Evolutionary conservation across 108 stramenopile genomes (phyloP).

Genomic region (Cyclotella atomus): DNA sequence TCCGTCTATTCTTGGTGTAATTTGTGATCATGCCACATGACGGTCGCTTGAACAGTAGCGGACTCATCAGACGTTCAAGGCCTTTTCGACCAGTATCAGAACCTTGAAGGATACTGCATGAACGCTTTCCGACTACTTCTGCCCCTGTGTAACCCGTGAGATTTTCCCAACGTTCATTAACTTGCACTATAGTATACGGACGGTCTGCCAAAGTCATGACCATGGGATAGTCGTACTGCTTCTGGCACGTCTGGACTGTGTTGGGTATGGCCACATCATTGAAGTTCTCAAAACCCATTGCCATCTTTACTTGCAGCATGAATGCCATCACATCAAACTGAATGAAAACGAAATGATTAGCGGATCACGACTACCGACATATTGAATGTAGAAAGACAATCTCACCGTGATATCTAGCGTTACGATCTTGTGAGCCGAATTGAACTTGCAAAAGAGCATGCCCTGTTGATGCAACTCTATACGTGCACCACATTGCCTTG

Average conservation of each 20-base stretch:
- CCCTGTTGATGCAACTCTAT: slow-evolving; percentile 88
- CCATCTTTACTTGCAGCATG: slow-evolving; percentile 97
- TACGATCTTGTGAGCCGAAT: slow-evolving; percentile 85
- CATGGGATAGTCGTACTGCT: slow-evolving; percentile 81
- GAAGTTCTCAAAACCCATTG: slow-evolving; percentile 82
- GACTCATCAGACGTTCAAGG: slow-evolving; percentile 67
- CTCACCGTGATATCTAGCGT: slow-evolving; percentile 82
- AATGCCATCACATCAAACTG: slow-evolving; percentile 97
- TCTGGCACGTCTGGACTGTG: slow-evolving; percentile 85
- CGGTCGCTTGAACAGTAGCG: slow-evolving; percentile 79
- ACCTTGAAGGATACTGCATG: slow-evolving; percentile 75
- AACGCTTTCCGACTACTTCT: slow-evolving; percentile 83
- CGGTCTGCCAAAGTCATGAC: slow-evolving; percentile 85
- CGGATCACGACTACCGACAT: neutral
- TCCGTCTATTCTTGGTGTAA: slow-evolving; percentile 70
- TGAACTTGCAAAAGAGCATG: slow-evolving; percentile 95
- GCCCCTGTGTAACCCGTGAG: slow-evolving; percentile 86
- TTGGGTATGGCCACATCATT: slow-evolving; percentile 81
- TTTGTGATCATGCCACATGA: slow-evolving; percentile 72
- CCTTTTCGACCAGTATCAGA: slow-evolving; percentile 55
- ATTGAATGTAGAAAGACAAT: neutral
- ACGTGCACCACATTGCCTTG: slow-evolving; percentile 78
- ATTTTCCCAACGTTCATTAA: slow-evolving; percentile 89
- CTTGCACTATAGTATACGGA: slow-evolving; percentile 89
- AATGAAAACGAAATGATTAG: neutral